Evolutionary conservation across 73 alveolate genomes (phyloP).

Genomic region (Loxodes magnus): DNA sequence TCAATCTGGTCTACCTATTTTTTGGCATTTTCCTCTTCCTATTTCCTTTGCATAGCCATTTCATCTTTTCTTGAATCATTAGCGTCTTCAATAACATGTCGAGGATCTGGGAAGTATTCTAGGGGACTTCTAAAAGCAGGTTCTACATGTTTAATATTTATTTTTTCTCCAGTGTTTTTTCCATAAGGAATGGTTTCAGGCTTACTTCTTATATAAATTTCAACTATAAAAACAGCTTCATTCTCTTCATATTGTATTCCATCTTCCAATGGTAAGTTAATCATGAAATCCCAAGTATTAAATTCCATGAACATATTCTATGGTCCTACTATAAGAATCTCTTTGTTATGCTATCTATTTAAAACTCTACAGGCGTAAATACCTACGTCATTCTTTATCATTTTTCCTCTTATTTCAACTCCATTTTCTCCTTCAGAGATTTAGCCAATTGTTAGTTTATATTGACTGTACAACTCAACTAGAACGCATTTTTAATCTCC

Average conservation of each 20-base stretch:
- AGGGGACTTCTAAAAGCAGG: constrained; percentile 75
- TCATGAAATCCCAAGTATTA: constrained; percentile 38
- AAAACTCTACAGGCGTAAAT: constrained; percentile 86
- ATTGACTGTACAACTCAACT: constrained; percentile 64
- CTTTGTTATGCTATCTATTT: constrained; percentile 42
- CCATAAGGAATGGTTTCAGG: constrained; percentile 88
- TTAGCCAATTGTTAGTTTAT: constrained; percentile 45
- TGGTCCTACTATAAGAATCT: constrained; percentile 61
- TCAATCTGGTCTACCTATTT: constrained; percentile 57
- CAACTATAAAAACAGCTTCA: constrained; percentile 68
- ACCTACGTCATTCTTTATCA: constrained; percentile 83
- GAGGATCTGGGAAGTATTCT: constrained; percentile 85
- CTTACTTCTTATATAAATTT: constrained; percentile 77
- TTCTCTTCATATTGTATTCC: constrained; percentile 38
- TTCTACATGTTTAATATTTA: constrained; percentile 70
- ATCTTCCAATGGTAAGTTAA: constrained; percentile 35
- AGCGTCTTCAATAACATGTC: constrained; percentile 79
- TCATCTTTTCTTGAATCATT: constrained; percentile 65
- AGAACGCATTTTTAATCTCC: constrained; percentile 74
- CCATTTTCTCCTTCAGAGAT: constrained; percentile 65
- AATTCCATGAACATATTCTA: constrained; percentile 43
- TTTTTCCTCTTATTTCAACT: constrained; percentile 76
- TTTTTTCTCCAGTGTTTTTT: constrained; percentile 65
- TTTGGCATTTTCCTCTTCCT: constrained; percentile 58
- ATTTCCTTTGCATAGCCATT: constrained; percentile 39